Evolutionary conservation across 164 flowering plant species (phyloP), one percentile per base, ranked within the genome.

Genomic region (Tetrastigma voinierianum): DNA sequence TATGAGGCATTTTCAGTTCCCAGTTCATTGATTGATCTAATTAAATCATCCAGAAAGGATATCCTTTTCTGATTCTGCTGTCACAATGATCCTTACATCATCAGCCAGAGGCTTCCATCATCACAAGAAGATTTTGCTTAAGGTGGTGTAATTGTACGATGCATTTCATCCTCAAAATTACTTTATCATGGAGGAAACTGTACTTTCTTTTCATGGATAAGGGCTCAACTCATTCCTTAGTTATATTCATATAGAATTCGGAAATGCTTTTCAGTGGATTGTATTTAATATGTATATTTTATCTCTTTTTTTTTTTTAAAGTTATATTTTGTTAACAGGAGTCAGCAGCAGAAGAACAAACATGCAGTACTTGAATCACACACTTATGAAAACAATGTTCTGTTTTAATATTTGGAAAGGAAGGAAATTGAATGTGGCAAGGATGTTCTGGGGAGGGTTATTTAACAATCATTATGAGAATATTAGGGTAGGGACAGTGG

Each of bases 121-220:
- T 88, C 74, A 81, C 89, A 96, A 77, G 91, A 85, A n/a, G n/a
- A n/a, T n/a, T n/a, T n/a, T n/a, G 84, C 90, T 95, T 72, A 76
- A 72, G 70, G 46, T 90, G 54, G 71, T 70, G 67, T 76, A 71
- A 75, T 21, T 60, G 66, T 52, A 76, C 58, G 70, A 64, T 74
- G 72, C 65, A 61, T 59, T 43, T 53, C 68, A 45, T 60, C 66
- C 67, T 62, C 11, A 25, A 43, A 7, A 32, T 32, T 32, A 32
- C 40, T 32, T 32, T 7, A 32, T 32, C 11, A 53, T 55, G 47
- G 53, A 65, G 45, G 60, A 53, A 62, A 18, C 67, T 54, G 67
- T 53, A 14, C 19, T 45, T 43, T 65, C 15, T 43, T 53, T 32
- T 32, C 40, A 32, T 14, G 18, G 44, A 25, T 16, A 15, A 53